Conservation (phyloP, 805 yeast genomes). For the Candida saitoana region DNA sequence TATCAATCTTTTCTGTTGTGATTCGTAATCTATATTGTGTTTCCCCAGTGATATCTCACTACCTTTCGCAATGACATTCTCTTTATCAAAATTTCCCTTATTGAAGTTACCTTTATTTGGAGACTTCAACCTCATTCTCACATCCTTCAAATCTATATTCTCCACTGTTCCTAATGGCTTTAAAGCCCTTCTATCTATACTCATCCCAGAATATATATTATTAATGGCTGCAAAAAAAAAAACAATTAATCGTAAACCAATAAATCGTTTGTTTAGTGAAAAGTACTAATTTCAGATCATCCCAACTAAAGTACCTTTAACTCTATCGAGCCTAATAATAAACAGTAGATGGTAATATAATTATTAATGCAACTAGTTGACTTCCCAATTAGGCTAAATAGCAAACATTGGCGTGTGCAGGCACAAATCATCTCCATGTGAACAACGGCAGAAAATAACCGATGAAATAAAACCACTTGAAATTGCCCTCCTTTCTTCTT, state of each 20-base stretch:
- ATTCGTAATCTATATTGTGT: constrained; percentile 6
- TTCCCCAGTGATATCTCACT: neutral
- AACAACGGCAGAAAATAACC: neutral
- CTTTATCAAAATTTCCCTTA: neutral
- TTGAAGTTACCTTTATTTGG: neutral
- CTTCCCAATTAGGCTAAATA: neutral
- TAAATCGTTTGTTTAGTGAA: neutral
- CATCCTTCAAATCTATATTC: neutral
- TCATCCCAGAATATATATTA: neutral
- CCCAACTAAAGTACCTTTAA: neutral
- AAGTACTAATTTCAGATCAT: neutral
- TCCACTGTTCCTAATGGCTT: neutral
- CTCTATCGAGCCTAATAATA: neutral
- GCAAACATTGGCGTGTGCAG: neutral
- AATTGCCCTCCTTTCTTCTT: neutral
- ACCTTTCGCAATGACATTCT: neutral
- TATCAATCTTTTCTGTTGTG: constrained; percentile 13
- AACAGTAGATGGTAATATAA: no score
- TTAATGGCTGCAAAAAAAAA: neutral
- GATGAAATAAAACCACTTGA: neutral
- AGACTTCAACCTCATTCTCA: neutral
- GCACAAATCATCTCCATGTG: neutral
- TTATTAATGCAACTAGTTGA: no score
- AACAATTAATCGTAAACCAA: neutral
- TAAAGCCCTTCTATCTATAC: neutral